Percentiles rank a stretch among this genome's conserved stretches.
Evolutionary conservation across 768 basidiomycete species (phyloP).

Genomic region (Galerina sulciceps): DNA sequence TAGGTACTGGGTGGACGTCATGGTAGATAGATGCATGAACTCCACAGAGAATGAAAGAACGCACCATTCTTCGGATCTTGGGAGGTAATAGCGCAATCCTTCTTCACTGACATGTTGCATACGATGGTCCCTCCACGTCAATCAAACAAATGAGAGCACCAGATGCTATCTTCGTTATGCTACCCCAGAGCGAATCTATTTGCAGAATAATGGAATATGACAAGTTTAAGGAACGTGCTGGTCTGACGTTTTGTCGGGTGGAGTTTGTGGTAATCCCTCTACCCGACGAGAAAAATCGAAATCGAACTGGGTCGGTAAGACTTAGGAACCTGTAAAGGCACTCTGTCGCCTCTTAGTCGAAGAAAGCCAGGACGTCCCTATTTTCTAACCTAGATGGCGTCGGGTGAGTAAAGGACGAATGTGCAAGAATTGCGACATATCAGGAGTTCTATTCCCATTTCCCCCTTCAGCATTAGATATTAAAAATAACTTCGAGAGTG

Average conservation of each 20-base stretch:
- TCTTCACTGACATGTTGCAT: not conserved
- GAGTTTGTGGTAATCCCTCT: not conserved
- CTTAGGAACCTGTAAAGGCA: no score
- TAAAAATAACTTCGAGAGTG: not conserved
- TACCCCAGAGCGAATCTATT: not conserved
- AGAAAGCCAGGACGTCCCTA: no score
- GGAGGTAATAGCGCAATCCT: not conserved
- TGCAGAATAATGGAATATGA: not conserved
- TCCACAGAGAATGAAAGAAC: not conserved
- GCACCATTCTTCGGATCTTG: not conserved
- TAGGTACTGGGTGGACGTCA: not conserved
- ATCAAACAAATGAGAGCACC: not conserved
- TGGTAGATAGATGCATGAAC: no score
- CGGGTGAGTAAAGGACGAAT: no score
- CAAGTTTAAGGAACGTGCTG: not conserved
- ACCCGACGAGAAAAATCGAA: not conserved
- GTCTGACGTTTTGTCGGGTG: not conserved
- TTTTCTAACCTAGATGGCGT: no score
- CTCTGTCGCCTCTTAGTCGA: no score
- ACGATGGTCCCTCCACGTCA: slow-evolving; percentile 4
- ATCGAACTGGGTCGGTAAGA: not conserved
- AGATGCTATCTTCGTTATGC: not conserved
- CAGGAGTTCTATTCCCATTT: slow-evolving; percentile 1
- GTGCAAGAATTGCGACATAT: not conserved
- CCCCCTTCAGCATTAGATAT: not conserved